Percentiles rank a stretch among this genome's conserved stretches.
phyloP scores from a whole-genome alignment of 2,329 filamentous ascomycete species.

The Biscogniauxia marginata region DNA sequence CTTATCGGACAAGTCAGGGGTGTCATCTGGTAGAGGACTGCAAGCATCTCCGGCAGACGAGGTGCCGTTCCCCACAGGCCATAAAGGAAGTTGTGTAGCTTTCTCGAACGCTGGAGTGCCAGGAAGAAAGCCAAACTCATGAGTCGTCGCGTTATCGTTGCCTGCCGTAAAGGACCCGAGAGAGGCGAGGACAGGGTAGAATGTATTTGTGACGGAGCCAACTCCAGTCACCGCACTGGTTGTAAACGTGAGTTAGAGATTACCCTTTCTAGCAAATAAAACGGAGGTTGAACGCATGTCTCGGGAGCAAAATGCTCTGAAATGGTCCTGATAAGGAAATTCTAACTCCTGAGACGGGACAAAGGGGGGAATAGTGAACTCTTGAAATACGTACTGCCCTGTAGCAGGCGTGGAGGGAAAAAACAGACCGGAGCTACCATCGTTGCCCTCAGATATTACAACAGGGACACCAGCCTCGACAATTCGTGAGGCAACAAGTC shows the following conservation, averaged over 20 bases:
- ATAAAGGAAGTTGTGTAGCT: not conserved
- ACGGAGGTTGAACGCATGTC: too few species aligned
- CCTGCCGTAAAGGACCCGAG: not conserved
- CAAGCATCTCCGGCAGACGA: conserved; percentile 32
- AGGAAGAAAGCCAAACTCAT: not conserved
- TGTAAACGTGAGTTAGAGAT: too few species aligned
- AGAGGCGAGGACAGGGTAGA: not conserved
- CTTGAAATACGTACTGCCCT: conserved; percentile 10
- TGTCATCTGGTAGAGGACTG: conserved; percentile 35
- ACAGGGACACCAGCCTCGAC: conserved; percentile 40
- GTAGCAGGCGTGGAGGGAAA: not conserved
- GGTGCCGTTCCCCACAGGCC: not conserved
- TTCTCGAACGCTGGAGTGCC: not conserved
- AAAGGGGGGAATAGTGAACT: too few species aligned
- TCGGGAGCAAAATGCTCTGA: too few species aligned
- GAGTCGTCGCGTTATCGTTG: not conserved
- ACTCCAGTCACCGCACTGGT: not conserved
- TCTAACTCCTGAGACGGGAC: too few species aligned
- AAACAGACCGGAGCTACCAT: not conserved
- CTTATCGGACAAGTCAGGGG: conserved; percentile 38
- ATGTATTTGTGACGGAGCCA: not conserved
- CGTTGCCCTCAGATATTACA: conserved; percentile 26
- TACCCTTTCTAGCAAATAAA: too few species aligned
- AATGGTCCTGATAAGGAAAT: too few species aligned
- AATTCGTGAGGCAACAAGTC: conserved; percentile 39